Conservation (phyloP, 225 moss, liverwort and hornwort genomes). For the Sphagnum contortum region DNA sequence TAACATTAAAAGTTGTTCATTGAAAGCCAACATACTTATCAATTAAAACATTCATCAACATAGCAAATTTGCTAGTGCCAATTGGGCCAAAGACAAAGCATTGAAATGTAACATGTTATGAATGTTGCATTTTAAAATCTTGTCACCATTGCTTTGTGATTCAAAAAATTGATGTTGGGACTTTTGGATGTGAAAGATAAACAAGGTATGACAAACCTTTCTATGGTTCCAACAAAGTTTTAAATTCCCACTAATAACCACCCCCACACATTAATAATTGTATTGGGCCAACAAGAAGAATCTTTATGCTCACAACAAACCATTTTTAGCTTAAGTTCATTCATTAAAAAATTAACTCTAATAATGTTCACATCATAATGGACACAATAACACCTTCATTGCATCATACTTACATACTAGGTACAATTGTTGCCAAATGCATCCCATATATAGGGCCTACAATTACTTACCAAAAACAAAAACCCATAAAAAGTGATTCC, state of each 20-base stretch:
- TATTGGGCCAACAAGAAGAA: no score
- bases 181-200: conserved; percentile 77
- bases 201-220: conserved; percentile 70
- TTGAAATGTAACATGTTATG: conserved; percentile 55
- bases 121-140: conserved; percentile 72
- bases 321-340: background rate
- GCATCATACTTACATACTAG: no score
- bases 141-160: conserved; percentile 64
- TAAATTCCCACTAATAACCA: conserved; percentile 65
- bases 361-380: no score
- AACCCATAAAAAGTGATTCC: conserved; percentile 79
- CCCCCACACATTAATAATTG: background rate
- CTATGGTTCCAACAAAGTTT: conserved; percentile 69
- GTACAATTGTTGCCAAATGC: no score
- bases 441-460: no score
- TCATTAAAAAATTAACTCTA: no score
- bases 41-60: conserved; percentile 70
- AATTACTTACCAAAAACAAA: conserved; percentile 64
- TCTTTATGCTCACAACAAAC: no score
- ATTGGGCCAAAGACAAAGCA: conserved; percentile 80
- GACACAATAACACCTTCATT: no score
- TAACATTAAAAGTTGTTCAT: no score
- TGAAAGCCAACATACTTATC: conserved; percentile 41
- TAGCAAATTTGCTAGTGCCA: conserved; percentile 70
- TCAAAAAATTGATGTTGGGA: conserved; percentile 60